Evolutionary conservation across 257 asterid species (phyloP).

Genomic region (Ligustrum vulgare): DNA sequence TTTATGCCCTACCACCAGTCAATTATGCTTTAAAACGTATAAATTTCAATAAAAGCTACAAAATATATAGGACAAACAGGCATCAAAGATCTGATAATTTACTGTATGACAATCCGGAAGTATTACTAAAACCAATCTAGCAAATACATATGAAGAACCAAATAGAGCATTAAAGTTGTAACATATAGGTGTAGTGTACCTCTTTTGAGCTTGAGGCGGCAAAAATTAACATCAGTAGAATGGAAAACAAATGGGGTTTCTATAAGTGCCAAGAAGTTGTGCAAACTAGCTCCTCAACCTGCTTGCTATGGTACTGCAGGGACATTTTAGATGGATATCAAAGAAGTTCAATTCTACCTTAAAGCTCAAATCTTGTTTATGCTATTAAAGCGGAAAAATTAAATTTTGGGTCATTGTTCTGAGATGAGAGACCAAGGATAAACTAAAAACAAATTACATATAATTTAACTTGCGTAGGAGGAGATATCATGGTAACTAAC

Average conservation of each 20-base stretch:
- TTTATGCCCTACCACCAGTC: neutral
- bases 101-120: neutral
- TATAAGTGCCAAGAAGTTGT: constrained; percentile 45
- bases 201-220: constrained; percentile 37
- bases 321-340: constrained; percentile 50
- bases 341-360: neutral
- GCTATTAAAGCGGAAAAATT: neutral
- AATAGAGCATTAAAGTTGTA: neutral
- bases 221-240: constrained; percentile 34
- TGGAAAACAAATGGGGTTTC: constrained; percentile 38
- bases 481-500: neutral
- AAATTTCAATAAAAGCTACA: neutral
- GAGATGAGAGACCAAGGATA: neutral
- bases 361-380: neutral
- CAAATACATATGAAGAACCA: neutral
- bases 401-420: neutral
- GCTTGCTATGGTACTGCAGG: constrained; percentile 66
- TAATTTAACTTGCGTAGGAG: neutral
- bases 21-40: neutral
- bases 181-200: constrained; percentile 40
- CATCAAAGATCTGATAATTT: neutral
- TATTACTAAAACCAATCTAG: neutral
- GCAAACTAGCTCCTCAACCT: constrained; percentile 53
- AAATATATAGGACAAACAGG: neutral
- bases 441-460: neutral